Evolutionary conservation across 2,329 filamentous ascomycete genomes (phyloP).

Genomic region (Aspergillus aculeatinus): DNA sequence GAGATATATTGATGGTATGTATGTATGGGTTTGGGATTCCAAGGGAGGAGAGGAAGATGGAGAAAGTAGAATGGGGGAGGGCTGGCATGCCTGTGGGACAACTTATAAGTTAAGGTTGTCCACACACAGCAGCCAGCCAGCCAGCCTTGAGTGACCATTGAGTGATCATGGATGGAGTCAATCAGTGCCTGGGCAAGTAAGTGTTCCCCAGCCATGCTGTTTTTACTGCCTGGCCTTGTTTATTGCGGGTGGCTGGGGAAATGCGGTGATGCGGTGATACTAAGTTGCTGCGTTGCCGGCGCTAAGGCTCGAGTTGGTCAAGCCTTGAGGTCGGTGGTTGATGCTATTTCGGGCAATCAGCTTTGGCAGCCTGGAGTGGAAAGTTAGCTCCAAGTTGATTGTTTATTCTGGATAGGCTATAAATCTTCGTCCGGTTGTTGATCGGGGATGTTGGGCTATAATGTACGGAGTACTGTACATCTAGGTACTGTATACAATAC

Average conservation of each 20-base stretch:
- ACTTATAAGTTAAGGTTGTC: background rate
- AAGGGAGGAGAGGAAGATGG: background rate
- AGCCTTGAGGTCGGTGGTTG: background rate
- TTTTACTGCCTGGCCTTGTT: constrained; percentile 6
- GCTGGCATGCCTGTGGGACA: no score
- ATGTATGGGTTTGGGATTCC: background rate
- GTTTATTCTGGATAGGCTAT: no score
- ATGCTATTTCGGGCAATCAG: no score
- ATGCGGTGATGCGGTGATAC: background rate
- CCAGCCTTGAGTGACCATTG: constrained; percentile 4
- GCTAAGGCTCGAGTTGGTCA: background rate
- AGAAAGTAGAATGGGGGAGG: background rate
- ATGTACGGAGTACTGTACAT: no score
- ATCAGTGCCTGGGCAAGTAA: background rate
- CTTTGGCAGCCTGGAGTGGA: no score
- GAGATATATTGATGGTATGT: background rate
- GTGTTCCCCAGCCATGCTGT: constrained; percentile 22
- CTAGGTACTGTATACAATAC: no score
- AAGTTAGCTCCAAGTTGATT: no score
- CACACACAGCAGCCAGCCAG: background rate
- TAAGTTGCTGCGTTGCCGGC: background rate
- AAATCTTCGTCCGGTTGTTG: no score
- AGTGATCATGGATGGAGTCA: background rate
- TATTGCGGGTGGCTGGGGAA: constrained; percentile 18
- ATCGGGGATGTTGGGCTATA: no score